Percentiles rank a stretch among this genome's conserved stretches.
Conservation (phyloP, 352 stramenopile species). For the Globisporangium paroecandrum region DNA sequence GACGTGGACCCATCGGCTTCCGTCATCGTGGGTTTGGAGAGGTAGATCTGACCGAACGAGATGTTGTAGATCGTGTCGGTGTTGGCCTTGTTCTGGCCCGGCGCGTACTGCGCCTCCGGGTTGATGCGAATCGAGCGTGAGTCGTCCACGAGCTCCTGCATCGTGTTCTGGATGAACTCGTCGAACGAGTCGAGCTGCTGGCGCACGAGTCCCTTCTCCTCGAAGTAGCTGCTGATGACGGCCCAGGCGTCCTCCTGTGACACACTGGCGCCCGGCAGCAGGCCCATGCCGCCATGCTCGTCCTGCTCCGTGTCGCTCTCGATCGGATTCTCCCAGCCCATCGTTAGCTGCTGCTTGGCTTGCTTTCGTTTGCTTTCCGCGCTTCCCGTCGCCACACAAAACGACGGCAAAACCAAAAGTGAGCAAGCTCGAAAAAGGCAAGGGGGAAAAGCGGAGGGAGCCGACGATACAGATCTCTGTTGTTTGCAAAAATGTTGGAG, state of each 20-base stretch:
- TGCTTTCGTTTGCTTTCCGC: background rate
- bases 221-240: slow-evolving; percentile 99
- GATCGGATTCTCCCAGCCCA: slow-evolving; percentile 72
- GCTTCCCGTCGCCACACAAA: slow-evolving; percentile 15
- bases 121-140: slow-evolving; percentile 95
- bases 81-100: slow-evolving; percentile 92
- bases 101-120: slow-evolving; percentile 95
- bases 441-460: background rate
- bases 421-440: slow-evolving; percentile 4
- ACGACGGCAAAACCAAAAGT: slow-evolving; percentile 33
- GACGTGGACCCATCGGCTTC: slow-evolving; percentile 96
- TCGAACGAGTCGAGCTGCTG: slow-evolving; percentile 99
- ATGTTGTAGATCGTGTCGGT: slow-evolving; percentile 93
- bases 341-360: slow-evolving; percentile 15
- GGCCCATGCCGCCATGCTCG: slow-evolving; percentile 38
- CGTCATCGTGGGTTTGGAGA: slow-evolving; percentile 96
- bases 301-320: slow-evolving; percentile 59
- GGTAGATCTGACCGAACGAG: slow-evolving; percentile 98
- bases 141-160: slow-evolving; percentile 99
- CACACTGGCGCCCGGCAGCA: slow-evolving; percentile 76
- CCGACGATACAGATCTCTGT: too few relatives aligned
- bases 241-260: slow-evolving; percentile 99
- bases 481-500: too few relatives aligned
- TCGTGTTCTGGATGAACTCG: slow-evolving; percentile 99
- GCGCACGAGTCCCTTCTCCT: slow-evolving; percentile 99